Conservation (phyloP, 148 eudicot genomes). For the Vaccinium vitisidaea region DNA sequence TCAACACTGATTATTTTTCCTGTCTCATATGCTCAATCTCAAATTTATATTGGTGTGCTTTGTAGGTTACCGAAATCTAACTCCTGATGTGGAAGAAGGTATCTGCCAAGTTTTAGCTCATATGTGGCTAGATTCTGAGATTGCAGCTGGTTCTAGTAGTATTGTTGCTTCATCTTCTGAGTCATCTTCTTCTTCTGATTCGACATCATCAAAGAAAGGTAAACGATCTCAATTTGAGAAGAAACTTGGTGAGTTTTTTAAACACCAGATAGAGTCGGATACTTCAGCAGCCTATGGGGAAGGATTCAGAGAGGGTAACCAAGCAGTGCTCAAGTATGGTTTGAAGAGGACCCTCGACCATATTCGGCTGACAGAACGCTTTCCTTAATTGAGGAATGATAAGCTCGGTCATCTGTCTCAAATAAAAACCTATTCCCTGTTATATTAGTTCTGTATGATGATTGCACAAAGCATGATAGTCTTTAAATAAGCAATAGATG, state of each 20-base stretch:
- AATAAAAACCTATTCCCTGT: background rate
- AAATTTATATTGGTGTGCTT: background rate
- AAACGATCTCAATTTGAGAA: constrained; percentile 82
- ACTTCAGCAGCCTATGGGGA: constrained; percentile 87
- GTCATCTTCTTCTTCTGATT: constrained; percentile 32
- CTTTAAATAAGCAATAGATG: constrained; percentile 9
- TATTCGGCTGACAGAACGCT: constrained; percentile 69
- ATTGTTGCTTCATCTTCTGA: constrained; percentile 37
- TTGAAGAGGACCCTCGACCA: constrained; percentile 88
- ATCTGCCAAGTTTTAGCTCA: constrained; percentile 95
- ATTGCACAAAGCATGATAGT: background rate
- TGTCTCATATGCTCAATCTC: background rate
- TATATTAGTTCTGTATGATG: background rate
- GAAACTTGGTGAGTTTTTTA: constrained; percentile 89
- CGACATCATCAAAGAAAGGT: constrained; percentile 83
- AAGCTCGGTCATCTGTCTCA: background rate
- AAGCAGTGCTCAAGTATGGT: constrained; percentile 82
- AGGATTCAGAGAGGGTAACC: constrained; percentile 85
- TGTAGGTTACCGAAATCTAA: constrained; percentile 66
- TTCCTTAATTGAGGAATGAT: constrained; percentile 26
- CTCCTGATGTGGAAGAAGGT: constrained; percentile 90
- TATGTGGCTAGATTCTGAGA: constrained; percentile 95
- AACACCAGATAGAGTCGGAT: constrained; percentile 91
- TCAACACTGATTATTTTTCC: background rate
- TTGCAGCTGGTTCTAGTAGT: constrained; percentile 60